Percentiles rank a stretch among this genome's conserved stretches.
These are phyloP conservation scores for Choanephora cucurbitarum DNA, from an alignment of 371 early-diverging fungal species.

Conservation along the genomic window DNA sequence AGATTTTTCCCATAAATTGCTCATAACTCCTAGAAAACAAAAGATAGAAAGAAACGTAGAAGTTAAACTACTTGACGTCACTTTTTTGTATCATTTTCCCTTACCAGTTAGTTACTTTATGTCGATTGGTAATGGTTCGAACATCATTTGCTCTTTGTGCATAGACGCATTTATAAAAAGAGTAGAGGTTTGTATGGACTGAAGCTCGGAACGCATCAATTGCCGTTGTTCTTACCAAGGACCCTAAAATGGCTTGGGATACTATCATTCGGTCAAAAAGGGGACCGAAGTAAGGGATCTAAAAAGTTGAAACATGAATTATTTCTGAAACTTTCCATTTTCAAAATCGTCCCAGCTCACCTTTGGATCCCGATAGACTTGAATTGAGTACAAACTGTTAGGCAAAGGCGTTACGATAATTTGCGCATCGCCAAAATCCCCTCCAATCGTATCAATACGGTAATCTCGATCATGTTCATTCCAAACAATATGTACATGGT, in stretches of 20 bases:
- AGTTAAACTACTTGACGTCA: conserved; percentile 2
- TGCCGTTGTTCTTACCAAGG: conserved; percentile 84
- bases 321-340: conserved; percentile 5
- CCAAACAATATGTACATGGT: conserved; percentile 97
- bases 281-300: conserved; percentile 85
- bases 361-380: conserved; percentile 75
- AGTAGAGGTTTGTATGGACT: conserved; percentile 51
- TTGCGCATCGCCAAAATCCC: conserved; percentile 96
- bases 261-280: conserved; percentile 82
- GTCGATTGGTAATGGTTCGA: conserved; percentile 58
- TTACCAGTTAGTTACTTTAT: conserved; percentile 59
- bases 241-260: conserved; percentile 71
- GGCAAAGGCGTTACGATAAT: conserved; percentile 85
- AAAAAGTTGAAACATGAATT: conserved; percentile 5
- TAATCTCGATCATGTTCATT: conserved; percentile 90
- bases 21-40: conserved; percentile 45
- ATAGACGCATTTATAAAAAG: conserved; percentile 51
- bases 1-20: conserved; percentile 55
- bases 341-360: conserved; percentile 34
- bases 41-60: too few relatives aligned
- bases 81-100: neutral
- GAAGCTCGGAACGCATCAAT: conserved; percentile 68
- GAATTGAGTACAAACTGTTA: conserved; percentile 71
- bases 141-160: conserved; percentile 63
- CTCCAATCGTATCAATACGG: conserved; percentile 85